Base-by-base conservation (phyloP, 306 rosid species). In the Citrullus amarus region DNA sequence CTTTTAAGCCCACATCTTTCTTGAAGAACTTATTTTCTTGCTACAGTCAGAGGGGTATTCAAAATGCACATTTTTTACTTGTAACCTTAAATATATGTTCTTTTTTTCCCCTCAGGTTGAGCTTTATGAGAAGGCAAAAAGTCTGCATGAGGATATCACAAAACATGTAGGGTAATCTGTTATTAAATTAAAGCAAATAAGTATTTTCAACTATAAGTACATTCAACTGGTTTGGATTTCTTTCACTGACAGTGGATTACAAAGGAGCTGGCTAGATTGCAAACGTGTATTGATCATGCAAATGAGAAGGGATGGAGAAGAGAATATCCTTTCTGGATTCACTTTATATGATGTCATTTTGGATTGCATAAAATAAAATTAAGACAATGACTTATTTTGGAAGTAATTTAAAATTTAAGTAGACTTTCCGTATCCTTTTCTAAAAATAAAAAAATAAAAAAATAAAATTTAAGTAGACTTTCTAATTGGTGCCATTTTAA, bases 221-320 rank as follows among this genome's bases (percentile, higher is more conserved):
- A 61, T 81, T 81, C 36, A 66, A 63, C 65, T 43, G 58, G 50
- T 38, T 71, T 71, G 5, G 48, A 71, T 48, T 25, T 48, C 43
- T 70, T 50, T 71, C 6, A 22, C 56, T 46, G 76, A 5, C 88
- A 93, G 98, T 86, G 98, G 98, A 91, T 93, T 76, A 80, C 85
- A 6, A 87, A 80, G 79, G 87, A 91, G 85, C 48, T 93, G 86
- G 74, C 80, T 34, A 55, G 84, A 67, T 74, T 93, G 80, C 93
- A 86, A 80, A 88, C 79, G 59, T 89, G 88, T 46, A 93, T 91
- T 78, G 93, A 90, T 80, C 87, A 58, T 80, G 97, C 98, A 70
- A 91, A 91, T 82, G 98, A 91, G 86, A 93, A 90, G 86, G 98
- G 98, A 54, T 83, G 96, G 97, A 89, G 97, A 83, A 90, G 86